Evolutionary conservation across 2,329 filamentous ascomycete genomes (phyloP).

Genomic region (Exophiala aquamarina): DNA sequence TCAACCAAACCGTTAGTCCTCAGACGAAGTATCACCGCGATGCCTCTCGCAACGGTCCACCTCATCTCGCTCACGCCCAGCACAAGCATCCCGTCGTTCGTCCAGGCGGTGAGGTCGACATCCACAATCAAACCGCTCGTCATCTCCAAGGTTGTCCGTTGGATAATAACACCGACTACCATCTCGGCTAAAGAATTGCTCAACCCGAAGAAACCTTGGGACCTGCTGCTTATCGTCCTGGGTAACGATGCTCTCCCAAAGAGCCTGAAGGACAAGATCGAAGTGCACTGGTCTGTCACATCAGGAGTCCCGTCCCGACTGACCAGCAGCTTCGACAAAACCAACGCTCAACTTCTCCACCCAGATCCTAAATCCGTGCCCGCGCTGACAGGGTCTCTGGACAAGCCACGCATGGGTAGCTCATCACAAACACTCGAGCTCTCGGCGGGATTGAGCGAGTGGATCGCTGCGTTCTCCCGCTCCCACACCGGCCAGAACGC

Average conservation of each 20-base stretch:
- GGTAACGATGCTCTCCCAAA: conserved; percentile 26
- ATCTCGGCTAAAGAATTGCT: conserved; percentile 34
- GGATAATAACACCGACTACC: conserved; percentile 36
- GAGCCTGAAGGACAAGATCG: conserved; percentile 17
- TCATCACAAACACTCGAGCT: conserved; percentile 55
- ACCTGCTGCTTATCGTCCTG: conserved; percentile 38
- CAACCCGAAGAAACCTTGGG: conserved; percentile 32
- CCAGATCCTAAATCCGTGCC: conserved; percentile 28
- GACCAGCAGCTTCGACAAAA: conserved; percentile 26
- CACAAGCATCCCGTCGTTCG: conserved; percentile 29
- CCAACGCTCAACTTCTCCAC: conserved; percentile 21
- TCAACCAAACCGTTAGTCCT: no score
- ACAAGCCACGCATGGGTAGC: conserved; percentile 32
- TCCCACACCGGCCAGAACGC: conserved; percentile 40
- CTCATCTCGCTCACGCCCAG: conserved; percentile 32
- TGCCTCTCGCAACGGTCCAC: conserved; percentile 39
- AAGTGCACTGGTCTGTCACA: conserved; percentile 33
- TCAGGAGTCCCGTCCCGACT: conserved; percentile 39
- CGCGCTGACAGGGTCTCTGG: conserved; percentile 35
- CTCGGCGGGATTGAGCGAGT: conserved; percentile 49
- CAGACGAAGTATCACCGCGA: background rate
- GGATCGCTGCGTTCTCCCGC: conserved; percentile 43
- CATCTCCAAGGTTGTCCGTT: conserved; percentile 37
- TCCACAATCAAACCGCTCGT: conserved; percentile 33
- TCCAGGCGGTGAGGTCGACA: conserved; percentile 30